Base-by-base conservation (phyloP, 2,329 filamentous ascomycete species). In the Fusarium brachygibbosum region DNA sequence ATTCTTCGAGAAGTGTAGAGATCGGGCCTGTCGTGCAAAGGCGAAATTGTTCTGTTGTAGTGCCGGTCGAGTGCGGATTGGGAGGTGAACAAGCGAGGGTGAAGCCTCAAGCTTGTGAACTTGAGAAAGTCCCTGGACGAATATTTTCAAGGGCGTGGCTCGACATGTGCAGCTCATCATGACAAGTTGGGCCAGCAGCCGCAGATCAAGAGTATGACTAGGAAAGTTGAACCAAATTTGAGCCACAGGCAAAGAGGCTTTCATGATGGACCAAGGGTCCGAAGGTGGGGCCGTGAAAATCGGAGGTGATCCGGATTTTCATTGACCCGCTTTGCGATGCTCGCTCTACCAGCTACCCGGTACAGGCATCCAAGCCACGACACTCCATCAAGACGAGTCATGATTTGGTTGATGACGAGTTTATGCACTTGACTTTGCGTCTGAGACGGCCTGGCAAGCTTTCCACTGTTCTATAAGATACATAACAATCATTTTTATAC, bases 161-260 rank as follows among this genome's bases (percentile, higher is more conserved):
- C 83, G 81, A 65, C 85, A 87, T 23, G 81, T 76, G 72, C 85
- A 87, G 64, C 74, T 79, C 85, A 87, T 87, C 48, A 64, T 70
- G 66, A 62, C 34, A 61, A 40, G 49, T 58, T 48, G 34, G 50
- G 53, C 52, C 52, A 38, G 54, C 32, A 31, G 25, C 23, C 32
- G 31, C 37, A 38, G 44, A 56, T 65, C 41, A 34, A 34, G 41
- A 42, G 49, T 45, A 41, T 44, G 31, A 46, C 57, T 58, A 62
- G 53, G 75, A 75, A 75, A 74, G 61, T 61, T 54, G 69, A 59
- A 64, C 63, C 51, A 68, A 68, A 68, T 64, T 64, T 67, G 31
- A 63, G 53, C 50, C 23, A 61, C 49, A 42, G 32, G 56, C 52
- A 65, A 42, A 48, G 54, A 74, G 61, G 66, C 68, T 64, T 40